Evolutionary conservation across 1,284 basidiomycete species (phyloP).

Genomic region (Rhodotorula sp.): DNA sequence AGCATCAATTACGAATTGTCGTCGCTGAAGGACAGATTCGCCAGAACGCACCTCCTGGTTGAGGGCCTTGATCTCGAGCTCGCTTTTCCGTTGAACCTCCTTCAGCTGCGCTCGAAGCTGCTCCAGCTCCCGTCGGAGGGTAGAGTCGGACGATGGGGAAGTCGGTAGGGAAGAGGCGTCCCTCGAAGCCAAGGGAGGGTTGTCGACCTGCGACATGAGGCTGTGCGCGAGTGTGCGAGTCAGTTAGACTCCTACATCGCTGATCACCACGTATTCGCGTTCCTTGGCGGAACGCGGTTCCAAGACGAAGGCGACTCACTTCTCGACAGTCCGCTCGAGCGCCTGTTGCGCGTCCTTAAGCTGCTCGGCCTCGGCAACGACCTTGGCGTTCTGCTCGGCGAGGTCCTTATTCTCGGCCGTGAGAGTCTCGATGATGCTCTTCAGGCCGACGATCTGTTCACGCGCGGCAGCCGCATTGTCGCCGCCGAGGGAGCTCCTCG

Average conservation of each 20-base stretch:
- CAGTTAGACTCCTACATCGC: too few species aligned
- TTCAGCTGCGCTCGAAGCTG: conserved; percentile 42
- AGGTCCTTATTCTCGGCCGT: conserved; percentile 74
- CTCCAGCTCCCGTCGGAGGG: conserved; percentile 39
- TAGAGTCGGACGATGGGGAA: conserved; percentile 30
- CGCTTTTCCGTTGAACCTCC: conserved; percentile 45
- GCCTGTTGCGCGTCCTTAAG: conserved; percentile 59
- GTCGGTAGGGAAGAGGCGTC: not conserved
- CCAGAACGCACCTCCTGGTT: conserved; percentile 39
- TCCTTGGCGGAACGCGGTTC: too few species aligned
- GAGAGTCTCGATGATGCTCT: conserved; percentile 72
- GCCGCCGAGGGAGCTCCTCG: conserved; percentile 21
- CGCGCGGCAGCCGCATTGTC: conserved; percentile 40
- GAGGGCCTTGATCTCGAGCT: conserved; percentile 42
- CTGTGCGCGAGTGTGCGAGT: conserved; percentile 21
- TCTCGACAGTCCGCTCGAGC: conserved; percentile 72
- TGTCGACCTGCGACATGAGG: conserved; percentile 37
- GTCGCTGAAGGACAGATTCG: too few species aligned
- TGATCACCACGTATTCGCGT: too few species aligned
- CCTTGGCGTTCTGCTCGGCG: conserved; percentile 46
- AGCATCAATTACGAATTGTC: too few species aligned
- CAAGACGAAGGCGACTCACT: conserved; percentile 53
- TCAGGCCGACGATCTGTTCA: conserved; percentile 44
- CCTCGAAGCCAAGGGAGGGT: not conserved
- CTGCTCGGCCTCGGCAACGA: conserved; percentile 60